Percentiles rank a stretch among this genome's conserved stretches.
Evolutionary conservation across 2,329 filamentous ascomycete genomes (phyloP).

Genomic region (Pyrenophora seminiperda): DNA sequence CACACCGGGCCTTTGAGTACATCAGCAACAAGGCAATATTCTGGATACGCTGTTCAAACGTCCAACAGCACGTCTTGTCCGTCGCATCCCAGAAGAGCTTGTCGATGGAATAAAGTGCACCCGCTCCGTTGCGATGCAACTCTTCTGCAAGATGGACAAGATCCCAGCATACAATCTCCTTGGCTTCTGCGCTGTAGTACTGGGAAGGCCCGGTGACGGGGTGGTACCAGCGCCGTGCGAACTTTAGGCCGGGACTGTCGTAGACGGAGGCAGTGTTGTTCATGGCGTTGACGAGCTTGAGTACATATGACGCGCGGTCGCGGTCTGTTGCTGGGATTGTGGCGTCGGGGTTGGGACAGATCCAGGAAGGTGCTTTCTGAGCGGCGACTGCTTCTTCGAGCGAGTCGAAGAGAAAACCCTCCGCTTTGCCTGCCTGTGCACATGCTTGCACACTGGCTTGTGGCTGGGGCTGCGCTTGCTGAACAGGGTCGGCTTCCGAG

Average conservation of each 20-base stretch:
- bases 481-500: not conserved
- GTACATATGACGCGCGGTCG: constrained; percentile 2
- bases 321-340: constrained; percentile 3
- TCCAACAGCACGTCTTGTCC: not conserved
- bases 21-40: not conserved
- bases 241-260: not conserved
- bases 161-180: constrained; percentile 5
- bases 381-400: not conserved
- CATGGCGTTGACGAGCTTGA: constrained; percentile 6
- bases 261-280: constrained; percentile 2
- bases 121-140: not conserved
- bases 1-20: constrained; percentile 1
- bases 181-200: constrained; percentile 1
- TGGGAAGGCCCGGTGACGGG: not conserved
- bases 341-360: constrained; percentile 1
- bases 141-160: constrained; percentile 2
- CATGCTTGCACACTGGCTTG: not conserved
- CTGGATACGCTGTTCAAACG: constrained; percentile 2
- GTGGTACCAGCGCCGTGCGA: constrained; percentile 1
- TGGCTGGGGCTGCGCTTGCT: not conserved
- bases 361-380: constrained; percentile 5
- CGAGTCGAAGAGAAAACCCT: not conserved
- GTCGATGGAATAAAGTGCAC: not conserved
- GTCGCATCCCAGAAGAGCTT: not conserved
- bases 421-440: too few relatives aligned